phyloP scores from a whole-genome alignment of 371 early-diverging fungal species.

The Neoconidiobolus thromboides region DNA sequence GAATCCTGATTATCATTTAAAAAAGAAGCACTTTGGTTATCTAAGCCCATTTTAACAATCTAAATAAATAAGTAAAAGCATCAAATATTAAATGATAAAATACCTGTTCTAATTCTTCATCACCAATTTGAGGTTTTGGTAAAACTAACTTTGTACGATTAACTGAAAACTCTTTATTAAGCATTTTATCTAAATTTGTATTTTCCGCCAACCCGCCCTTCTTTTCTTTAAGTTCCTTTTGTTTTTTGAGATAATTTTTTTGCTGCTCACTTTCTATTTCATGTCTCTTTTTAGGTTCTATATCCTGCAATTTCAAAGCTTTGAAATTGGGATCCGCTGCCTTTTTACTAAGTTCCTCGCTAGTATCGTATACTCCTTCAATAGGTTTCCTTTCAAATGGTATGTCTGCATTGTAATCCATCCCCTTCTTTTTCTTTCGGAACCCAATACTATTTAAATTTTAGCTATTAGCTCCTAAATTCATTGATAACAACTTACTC shows the following conservation, averaged over 20 bases:
- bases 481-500: constrained; percentile 11
- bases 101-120: constrained; percentile 63
- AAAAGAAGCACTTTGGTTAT: constrained; percentile 54
- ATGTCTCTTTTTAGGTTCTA: constrained; percentile 59
- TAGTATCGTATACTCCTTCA: constrained; percentile 80
- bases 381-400: constrained; percentile 80
- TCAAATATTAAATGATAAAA: background rate
- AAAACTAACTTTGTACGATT: constrained; percentile 62
- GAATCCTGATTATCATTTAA: constrained; percentile 25
- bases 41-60: constrained; percentile 73
- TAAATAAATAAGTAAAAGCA: background rate
- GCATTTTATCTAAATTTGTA: constrained; percentile 32
- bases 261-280: constrained; percentile 45
- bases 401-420: constrained; percentile 92
- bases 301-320: constrained; percentile 42
- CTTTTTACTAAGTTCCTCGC: constrained; percentile 60
- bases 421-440: constrained; percentile 45
- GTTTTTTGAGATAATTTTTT: constrained; percentile 60
- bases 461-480: background rate
- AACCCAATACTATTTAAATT: constrained; percentile 14
- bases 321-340: constrained; percentile 16
- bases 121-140: constrained; percentile 83
- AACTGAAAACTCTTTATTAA: constrained; percentile 46
- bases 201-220: constrained; percentile 25
- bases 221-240: constrained; percentile 33